Evolutionary conservation across 257 asterid genomes (phyloP).

Genomic region (Mitragyna speciosa): DNA sequence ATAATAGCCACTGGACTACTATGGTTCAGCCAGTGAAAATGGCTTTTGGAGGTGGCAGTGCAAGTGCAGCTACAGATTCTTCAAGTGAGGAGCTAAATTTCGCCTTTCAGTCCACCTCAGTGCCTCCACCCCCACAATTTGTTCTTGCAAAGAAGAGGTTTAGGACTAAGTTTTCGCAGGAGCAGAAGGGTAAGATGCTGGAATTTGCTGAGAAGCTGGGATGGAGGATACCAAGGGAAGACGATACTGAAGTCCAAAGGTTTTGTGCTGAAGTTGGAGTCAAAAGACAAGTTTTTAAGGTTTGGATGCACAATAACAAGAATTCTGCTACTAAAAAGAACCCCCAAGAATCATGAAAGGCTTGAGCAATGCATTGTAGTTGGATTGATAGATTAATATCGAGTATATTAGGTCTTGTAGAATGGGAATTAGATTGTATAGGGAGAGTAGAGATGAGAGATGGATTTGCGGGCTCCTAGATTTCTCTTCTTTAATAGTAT

Average conservation of each 20-base stretch:
- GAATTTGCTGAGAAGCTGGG: constrained; percentile 86
- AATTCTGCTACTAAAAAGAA: constrained; percentile 44
- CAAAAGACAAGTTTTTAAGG: constrained; percentile 86
- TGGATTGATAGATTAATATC: constrained; percentile 1
- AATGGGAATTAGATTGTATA: constrained; percentile 24
- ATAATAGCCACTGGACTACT: constrained; percentile 38
- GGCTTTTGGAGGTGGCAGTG: constrained; percentile 50
- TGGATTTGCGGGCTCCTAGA: background rate
- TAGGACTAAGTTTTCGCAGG: constrained; percentile 71
- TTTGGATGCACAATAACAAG: constrained; percentile 96
- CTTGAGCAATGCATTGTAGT: background rate
- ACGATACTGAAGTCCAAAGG: constrained; percentile 74
- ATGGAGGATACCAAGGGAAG: constrained; percentile 94
- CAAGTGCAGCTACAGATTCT: constrained; percentile 64
- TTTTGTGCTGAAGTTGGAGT: constrained; percentile 86
- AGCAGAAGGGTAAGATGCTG: constrained; percentile 90
- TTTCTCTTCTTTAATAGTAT: background rate
- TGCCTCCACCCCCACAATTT: constrained; percentile 56
- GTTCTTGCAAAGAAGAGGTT: constrained; percentile 57
- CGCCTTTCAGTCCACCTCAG: constrained; percentile 42
- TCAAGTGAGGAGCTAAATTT: constrained; percentile 84
- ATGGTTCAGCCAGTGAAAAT: constrained; percentile 64
- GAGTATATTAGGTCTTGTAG: constrained; percentile 5
- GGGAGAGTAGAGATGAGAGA: constrained; percentile 9
- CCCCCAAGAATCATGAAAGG: constrained; percentile 18